Conservation (phyloP, 495 filamentous ascomycete genomes). For the Pyronema domesticum region DNA sequence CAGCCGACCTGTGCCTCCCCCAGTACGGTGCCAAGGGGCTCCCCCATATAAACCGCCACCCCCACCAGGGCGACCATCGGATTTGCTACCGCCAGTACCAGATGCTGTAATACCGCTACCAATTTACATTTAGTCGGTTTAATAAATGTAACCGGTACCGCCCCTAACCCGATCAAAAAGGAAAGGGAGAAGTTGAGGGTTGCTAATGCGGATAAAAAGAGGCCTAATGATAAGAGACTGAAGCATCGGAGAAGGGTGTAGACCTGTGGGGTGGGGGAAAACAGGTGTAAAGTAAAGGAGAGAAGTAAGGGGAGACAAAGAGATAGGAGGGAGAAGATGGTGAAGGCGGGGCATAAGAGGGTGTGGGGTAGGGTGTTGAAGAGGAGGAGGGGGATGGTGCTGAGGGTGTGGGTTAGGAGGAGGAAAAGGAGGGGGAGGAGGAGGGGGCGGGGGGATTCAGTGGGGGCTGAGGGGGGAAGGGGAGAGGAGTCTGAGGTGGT, state of each 20-base stretch:
- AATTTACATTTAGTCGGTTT: slow-evolving; percentile 27
- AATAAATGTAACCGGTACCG: slow-evolving; percentile 58
- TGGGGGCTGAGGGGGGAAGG: not conserved
- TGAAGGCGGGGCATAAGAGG: slow-evolving; percentile 36
- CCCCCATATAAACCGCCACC: slow-evolving; percentile 34
- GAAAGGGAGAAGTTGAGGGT: slow-evolving; percentile 93
- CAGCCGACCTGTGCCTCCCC: slow-evolving; percentile 71
- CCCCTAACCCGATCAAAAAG: slow-evolving; percentile 64
- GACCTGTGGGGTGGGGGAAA: slow-evolving; percentile 45
- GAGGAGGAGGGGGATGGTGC: slow-evolving; percentile 67
- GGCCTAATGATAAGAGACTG: slow-evolving; percentile 76
- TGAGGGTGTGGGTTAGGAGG: slow-evolving; percentile 50
- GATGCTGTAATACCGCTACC: slow-evolving; percentile 32
- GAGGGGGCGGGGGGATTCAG: not conserved
- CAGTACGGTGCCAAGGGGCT: slow-evolving; percentile 39
- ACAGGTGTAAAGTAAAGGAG: slow-evolving; percentile 34
- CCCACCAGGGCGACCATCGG: slow-evolving; percentile 42
- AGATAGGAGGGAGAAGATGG: slow-evolving; percentile 39
- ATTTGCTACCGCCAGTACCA: slow-evolving; percentile 31
- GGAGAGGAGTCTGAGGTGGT: not conserved
- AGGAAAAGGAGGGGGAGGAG: slow-evolving; percentile 64
- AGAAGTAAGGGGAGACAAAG: slow-evolving; percentile 39
- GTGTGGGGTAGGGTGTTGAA: slow-evolving; percentile 50
- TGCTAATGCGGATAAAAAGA: slow-evolving; percentile 78
- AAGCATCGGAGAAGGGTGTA: slow-evolving; percentile 69